Conservation (phyloP, 805 yeast species). For the Yarrowia sp. region DNA sequence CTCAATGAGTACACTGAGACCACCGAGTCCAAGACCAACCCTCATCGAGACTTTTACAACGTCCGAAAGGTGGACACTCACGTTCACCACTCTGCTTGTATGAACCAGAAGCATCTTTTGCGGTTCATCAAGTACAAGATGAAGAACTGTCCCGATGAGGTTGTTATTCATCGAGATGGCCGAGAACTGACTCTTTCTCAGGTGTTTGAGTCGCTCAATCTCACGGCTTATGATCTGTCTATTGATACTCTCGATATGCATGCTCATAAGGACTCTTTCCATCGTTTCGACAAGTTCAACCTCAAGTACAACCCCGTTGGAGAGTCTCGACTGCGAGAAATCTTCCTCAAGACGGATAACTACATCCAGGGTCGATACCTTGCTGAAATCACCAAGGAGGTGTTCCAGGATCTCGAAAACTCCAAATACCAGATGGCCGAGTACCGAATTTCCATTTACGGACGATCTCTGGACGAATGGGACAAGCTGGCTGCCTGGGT, state of each 20-base stretch:
- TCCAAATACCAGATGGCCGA: slow-evolving; percentile 98
- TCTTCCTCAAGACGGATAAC: slow-evolving; percentile 92
- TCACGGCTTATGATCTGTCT: slow-evolving; percentile 91
- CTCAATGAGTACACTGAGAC: slow-evolving; percentile 92
- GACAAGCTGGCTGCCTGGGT: slow-evolving; percentile 94
- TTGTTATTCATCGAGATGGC: slow-evolving; percentile 92
- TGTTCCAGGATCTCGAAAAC: slow-evolving; percentile 87
- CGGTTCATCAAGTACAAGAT: slow-evolving; percentile 93
- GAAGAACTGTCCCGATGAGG: slow-evolving; percentile 80
- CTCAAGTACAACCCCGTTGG: slow-evolving; percentile 97
- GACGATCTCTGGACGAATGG: slow-evolving; percentile 90
- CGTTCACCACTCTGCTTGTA: slow-evolving; percentile 98
- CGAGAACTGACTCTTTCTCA: slow-evolving; percentile 79
- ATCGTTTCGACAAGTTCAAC: slow-evolving; percentile 95
- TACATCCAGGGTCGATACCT: slow-evolving; percentile 82
- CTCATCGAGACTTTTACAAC: slow-evolving; percentile 96
- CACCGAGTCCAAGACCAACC: slow-evolving; percentile 84
- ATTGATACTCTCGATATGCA: slow-evolving; percentile 99
- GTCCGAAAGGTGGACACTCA: slow-evolving; percentile 97
- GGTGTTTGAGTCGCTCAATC: slow-evolving; percentile 85
- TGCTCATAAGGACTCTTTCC: slow-evolving; percentile 97
- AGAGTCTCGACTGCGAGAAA: slow-evolving; percentile 94
- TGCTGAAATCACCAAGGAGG: slow-evolving; percentile 93
- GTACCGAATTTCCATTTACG: slow-evolving; percentile 91
- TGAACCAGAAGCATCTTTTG: slow-evolving; percentile 95